These are phyloP conservation scores for Lithocarpus polystachyus DNA, from an alignment of 306 rosid species.

Conservation along the genomic window DNA sequence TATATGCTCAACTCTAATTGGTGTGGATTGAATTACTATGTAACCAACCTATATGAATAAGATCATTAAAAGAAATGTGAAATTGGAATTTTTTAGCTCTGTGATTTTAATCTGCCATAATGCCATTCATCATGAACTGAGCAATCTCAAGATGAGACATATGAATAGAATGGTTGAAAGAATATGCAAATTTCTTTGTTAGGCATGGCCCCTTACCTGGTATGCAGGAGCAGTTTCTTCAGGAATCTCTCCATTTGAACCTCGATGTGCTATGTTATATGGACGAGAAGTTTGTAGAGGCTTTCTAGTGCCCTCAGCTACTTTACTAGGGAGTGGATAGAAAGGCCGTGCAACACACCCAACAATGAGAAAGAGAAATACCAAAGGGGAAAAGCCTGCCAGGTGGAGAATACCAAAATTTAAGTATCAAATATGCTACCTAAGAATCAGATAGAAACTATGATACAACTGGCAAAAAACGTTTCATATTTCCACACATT, in stretches of 20 bases:
- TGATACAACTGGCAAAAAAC: background rate
- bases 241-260: constrained; percentile 90
- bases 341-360: constrained; percentile 65
- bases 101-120: background rate
- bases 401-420: background rate
- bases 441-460: background rate
- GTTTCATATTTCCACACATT: background rate
- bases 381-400: constrained; percentile 47
- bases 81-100: background rate
- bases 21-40: background rate
- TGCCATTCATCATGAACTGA: background rate
- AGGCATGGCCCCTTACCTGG: constrained; percentile 39
- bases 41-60: background rate
- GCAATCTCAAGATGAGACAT: constrained; percentile 7
- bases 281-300: constrained; percentile 78
- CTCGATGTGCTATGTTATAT: constrained; percentile 85
- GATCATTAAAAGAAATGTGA: background rate
- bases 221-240: constrained; percentile 87
- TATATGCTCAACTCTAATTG: background rate
- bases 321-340: constrained; percentile 61
- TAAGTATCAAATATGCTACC: background rate
- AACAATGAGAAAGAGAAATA: constrained; percentile 46
- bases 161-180: background rate
- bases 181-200: constrained; percentile 2
- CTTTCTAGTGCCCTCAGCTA: constrained; percentile 21